Evolutionary conservation across 306 rosid genomes (phyloP).

Genomic region (Sesbania bispinosa): DNA sequence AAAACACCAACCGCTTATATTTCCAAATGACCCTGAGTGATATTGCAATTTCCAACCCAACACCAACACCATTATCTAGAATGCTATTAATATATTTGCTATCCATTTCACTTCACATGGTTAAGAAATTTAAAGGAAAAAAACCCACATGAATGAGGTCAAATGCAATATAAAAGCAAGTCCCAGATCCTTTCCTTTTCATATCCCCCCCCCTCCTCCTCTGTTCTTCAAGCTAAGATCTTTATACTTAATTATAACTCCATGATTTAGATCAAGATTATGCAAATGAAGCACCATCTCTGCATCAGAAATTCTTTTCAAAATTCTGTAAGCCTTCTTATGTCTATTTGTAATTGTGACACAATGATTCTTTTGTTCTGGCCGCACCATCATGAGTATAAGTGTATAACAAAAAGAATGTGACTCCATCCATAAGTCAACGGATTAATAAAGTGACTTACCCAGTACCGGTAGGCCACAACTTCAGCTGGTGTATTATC

Average conservation of each 20-base stretch:
- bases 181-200: constrained; percentile 9
- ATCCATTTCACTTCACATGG: too few species aligned
- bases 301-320: not conserved
- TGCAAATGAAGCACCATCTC: constrained; percentile 9
- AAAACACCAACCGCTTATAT: too few species aligned
- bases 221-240: not conserved
- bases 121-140: too few species aligned
- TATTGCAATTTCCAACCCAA: too few species aligned
- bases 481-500: constrained; percentile 94
- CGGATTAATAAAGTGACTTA: constrained; percentile 44
- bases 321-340: not conserved
- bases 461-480: constrained; percentile 93
- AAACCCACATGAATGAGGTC: constrained; percentile 35
- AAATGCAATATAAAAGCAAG: constrained; percentile 10
- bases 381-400: constrained; percentile 17
- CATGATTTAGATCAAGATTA: constrained; percentile 8
- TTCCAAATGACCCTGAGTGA: too few species aligned
- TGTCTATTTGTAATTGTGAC: constrained; percentile 1
- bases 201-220: too few species aligned
- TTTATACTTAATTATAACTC: constrained; percentile 14
- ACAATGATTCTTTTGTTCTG: constrained; percentile 15
- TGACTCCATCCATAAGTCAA: constrained; percentile 31
- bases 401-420: constrained; percentile 16
- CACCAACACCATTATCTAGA: too few species aligned
- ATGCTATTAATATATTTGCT: too few species aligned